Evolutionary conservation across 805 yeast genomes (phyloP).

Genomic region (Schizosaccharomyces japonicus): DNA sequence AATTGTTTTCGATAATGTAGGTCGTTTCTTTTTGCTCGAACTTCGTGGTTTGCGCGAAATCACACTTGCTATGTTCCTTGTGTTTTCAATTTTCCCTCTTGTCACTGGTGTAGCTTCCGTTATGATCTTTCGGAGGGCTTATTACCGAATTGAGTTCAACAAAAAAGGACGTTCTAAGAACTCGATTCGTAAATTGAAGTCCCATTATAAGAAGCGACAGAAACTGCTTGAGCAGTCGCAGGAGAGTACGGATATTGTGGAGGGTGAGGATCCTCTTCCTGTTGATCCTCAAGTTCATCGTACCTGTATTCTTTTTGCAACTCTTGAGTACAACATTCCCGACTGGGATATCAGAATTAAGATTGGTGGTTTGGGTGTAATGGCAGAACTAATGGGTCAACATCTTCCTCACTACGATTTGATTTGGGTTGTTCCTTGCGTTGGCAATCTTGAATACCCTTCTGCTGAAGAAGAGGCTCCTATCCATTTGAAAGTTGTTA

Average conservation of each 20-base stretch:
- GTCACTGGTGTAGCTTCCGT: background rate
- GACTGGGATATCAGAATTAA: slow-evolving; percentile 5
- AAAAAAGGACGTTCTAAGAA: background rate
- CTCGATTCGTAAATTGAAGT: too few species aligned
- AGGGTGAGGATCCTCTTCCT: background rate
- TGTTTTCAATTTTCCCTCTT: background rate
- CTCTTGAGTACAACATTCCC: slow-evolving; percentile 5
- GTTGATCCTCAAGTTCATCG: background rate
- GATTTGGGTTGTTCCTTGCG: slow-evolving; percentile 6
- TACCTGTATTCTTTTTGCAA: slow-evolving; percentile 1
- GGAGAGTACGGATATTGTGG: background rate
- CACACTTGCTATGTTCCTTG: background rate
- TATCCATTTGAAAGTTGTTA: background rate
- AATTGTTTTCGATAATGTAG: background rate
- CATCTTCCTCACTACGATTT: slow-evolving; percentile 2
- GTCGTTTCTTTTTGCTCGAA: slow-evolving; percentile 1
- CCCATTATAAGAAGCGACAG: background rate
- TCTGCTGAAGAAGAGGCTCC: slow-evolving; percentile 1
- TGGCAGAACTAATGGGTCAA: slow-evolving; percentile 5
- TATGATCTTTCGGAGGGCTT: background rate
- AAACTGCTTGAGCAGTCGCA: background rate
- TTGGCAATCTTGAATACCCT: slow-evolving; percentile 4
- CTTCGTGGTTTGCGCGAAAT: background rate
- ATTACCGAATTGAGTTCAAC: background rate
- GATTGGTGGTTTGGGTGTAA: slow-evolving; percentile 5